Evolutionary conservation across 2,329 filamentous ascomycete genomes (phyloP).

Genomic region (Polychaeton citri): DNA sequence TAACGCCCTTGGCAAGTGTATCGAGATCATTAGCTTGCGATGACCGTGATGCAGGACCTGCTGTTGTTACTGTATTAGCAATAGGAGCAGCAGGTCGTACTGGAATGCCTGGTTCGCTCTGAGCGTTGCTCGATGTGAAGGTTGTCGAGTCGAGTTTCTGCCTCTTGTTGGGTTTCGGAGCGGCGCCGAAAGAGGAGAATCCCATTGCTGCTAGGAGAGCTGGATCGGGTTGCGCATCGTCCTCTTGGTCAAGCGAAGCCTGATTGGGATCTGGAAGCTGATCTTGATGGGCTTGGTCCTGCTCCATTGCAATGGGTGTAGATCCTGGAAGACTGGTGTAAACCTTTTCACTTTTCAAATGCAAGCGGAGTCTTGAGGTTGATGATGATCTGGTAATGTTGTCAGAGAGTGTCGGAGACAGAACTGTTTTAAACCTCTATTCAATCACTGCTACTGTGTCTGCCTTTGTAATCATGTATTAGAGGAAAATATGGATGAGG

Average conservation of each 20-base stretch:
- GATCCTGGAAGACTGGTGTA: too few relatives aligned
- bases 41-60: conserved; percentile 1
- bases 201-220: conserved; percentile 58
- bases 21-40: conserved; percentile 12
- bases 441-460: too few relatives aligned
- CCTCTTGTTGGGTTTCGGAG: conserved; percentile 46
- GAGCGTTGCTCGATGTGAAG: neutral
- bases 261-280: too few relatives aligned
- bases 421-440: too few relatives aligned
- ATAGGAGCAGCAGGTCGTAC: neutral
- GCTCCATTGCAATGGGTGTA: too few relatives aligned
- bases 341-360: too few relatives aligned
- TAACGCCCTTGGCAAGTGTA: conserved; percentile 26
- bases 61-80: conserved; percentile 1
- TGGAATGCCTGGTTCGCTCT: conserved; percentile 1
- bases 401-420: too few relatives aligned
- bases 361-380: too few relatives aligned
- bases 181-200: conserved; percentile 55
- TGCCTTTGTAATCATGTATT: too few relatives aligned
- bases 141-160: conserved; percentile 10
- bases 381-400: too few relatives aligned
- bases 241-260: conserved; percentile 11
- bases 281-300: too few relatives aligned
- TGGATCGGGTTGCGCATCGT: conserved; percentile 31
- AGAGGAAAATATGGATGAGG: too few relatives aligned